Conservation (phyloP, 2,329 filamentous ascomycete genomes). For the Penicillium sp. region DNA sequence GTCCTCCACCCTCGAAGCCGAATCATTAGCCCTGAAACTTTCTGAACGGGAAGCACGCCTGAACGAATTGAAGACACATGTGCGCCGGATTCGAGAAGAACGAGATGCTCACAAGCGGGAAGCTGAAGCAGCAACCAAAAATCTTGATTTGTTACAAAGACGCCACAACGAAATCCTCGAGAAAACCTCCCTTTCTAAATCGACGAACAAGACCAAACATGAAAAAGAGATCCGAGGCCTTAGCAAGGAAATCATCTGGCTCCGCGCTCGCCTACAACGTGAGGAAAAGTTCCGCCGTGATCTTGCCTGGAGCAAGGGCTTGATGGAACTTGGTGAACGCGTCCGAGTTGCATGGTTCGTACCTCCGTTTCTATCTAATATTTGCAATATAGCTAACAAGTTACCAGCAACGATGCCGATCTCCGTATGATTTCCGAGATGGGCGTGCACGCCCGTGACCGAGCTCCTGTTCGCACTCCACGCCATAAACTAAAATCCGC, state of each 20-base stretch:
- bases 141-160: slow-evolving; percentile 51
- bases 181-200: slow-evolving; percentile 38
- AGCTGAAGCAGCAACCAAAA: slow-evolving; percentile 40
- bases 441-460: slow-evolving; percentile 57
- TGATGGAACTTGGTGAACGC: slow-evolving; percentile 74
- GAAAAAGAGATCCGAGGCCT: slow-evolving; percentile 74
- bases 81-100: slow-evolving; percentile 59
- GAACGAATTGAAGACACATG: slow-evolving; percentile 55
- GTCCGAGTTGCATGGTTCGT: slow-evolving; percentile 72
- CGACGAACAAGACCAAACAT: slow-evolving; percentile 46
- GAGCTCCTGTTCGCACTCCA: slow-evolving; percentile 32
- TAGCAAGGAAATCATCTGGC: slow-evolving; percentile 85
- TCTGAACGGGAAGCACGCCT: slow-evolving; percentile 67
- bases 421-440: slow-evolving; percentile 82
- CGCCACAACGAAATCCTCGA: slow-evolving; percentile 63
- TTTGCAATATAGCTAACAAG: slow-evolving; percentile 19
- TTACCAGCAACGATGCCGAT: slow-evolving; percentile 79
- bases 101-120: slow-evolving; percentile 42
- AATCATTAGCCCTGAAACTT: slow-evolving; percentile 71
- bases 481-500: slow-evolving; percentile 44
- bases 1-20: slow-evolving; percentile 50
- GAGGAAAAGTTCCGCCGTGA: slow-evolving; percentile 78
- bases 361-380: slow-evolving; percentile 7
- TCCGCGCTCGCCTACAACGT: slow-evolving; percentile 75
- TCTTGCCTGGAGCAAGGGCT: slow-evolving; percentile 82